These are phyloP conservation scores for Aspergillus pseudoglaucus DNA, from an alignment of 2,329 filamentous ascomycete genomes.

Conservation along the genomic window DNA sequence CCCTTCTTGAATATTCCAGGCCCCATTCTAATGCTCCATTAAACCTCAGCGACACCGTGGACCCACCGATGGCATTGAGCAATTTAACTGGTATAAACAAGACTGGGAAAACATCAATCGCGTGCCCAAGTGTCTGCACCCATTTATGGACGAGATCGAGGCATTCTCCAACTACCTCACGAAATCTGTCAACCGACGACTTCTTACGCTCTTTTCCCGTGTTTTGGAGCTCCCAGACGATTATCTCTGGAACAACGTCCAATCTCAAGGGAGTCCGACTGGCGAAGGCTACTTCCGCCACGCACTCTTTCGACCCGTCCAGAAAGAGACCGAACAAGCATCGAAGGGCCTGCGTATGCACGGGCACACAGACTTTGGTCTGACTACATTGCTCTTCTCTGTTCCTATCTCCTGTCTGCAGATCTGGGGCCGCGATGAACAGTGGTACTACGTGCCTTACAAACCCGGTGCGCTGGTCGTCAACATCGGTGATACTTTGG, in stretches of 20 bases:
- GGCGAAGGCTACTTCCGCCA: slow-evolving; percentile 45
- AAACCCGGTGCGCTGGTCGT: slow-evolving; percentile 44
- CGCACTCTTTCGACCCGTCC: slow-evolving; percentile 36
- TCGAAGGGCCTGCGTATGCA: slow-evolving; percentile 25
- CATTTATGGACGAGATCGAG: slow-evolving; percentile 47
- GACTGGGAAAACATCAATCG: slow-evolving; percentile 40
- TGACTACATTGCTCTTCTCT: slow-evolving; percentile 42
- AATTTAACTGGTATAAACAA: slow-evolving; percentile 49
- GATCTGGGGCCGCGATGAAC: slow-evolving; percentile 38
- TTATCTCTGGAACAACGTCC: slow-evolving; percentile 41
- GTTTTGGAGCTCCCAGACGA: slow-evolving; percentile 42
- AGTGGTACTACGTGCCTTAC: slow-evolving; percentile 43
- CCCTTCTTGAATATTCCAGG: not conserved
- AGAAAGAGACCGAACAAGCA: slow-evolving; percentile 31
- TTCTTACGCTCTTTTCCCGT: slow-evolving; percentile 37
- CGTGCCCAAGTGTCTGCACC: slow-evolving; percentile 41
- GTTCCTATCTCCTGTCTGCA: slow-evolving; percentile 45
- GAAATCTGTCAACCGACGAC: slow-evolving; percentile 41
- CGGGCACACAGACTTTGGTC: slow-evolving; percentile 45
- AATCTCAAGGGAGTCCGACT: slow-evolving; percentile 37
- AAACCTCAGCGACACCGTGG: slow-evolving; percentile 35
- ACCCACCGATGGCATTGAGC: slow-evolving; percentile 45
- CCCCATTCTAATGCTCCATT: not conserved
- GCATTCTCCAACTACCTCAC: slow-evolving; percentile 44
- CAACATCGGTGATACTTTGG: slow-evolving; percentile 43